Evolutionary conservation across 2,329 filamentous ascomycete species (phyloP).

Genomic region (Sarocladium oryzae): DNA sequence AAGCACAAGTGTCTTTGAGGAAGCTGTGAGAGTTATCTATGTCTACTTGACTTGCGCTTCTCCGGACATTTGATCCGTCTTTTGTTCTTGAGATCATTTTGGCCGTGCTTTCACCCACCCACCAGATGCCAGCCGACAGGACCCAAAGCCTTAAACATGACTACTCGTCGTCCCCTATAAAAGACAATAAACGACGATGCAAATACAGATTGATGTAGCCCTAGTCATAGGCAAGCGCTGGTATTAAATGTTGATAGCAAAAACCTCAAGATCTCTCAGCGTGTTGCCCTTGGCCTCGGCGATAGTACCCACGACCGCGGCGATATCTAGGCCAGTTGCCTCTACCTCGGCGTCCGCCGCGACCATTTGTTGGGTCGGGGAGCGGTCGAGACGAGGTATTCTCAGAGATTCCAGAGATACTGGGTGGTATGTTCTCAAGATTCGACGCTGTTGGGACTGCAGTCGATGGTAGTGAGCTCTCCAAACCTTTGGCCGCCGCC

Average conservation of each 20-base stretch:
- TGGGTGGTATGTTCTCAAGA: not conserved
- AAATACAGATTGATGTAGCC: too few relatives aligned
- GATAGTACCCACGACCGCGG: constrained; percentile 16
- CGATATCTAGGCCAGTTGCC: constrained; percentile 20
- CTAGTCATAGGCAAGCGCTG: too few relatives aligned
- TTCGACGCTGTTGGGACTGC: not conserved
- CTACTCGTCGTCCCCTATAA: too few relatives aligned
- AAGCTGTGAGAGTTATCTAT: too few relatives aligned
- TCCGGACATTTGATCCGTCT: too few relatives aligned
- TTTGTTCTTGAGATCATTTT: too few relatives aligned
- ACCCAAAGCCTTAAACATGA: too few relatives aligned
- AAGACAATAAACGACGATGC: too few relatives aligned
- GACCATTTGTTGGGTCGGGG: constrained; percentile 11
- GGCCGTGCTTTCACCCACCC: too few relatives aligned
- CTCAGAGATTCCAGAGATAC: not conserved
- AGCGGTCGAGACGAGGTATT: not conserved
- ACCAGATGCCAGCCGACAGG: too few relatives aligned
- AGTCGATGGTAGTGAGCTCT: not conserved
- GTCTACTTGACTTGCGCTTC: too few relatives aligned
- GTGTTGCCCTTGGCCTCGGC: not conserved
- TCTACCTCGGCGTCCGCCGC: constrained; percentile 21
- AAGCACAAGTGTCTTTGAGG: not conserved
- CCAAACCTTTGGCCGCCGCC: too few relatives aligned
- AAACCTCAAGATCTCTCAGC: not conserved
- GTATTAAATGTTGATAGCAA: not conserved